Base-by-base conservation (phyloP, 306 rosid genomes). In the Casuarina cunninghamiana region DNA sequence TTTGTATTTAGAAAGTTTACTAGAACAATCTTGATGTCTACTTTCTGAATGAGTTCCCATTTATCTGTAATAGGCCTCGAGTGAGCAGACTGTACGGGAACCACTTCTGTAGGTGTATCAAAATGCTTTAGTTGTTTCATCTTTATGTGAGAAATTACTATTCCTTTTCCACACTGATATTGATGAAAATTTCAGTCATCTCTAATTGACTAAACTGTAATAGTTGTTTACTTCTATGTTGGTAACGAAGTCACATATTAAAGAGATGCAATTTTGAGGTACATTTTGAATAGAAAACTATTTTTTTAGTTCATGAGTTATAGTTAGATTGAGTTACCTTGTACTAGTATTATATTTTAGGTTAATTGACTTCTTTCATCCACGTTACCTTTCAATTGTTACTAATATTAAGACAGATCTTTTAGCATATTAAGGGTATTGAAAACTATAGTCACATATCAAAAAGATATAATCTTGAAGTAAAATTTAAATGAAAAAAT, bases 21-120 rank as follows among this genome's bases (percentile, higher is more conserved):
- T 92, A 77, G 91, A 95, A 77, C 90, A 95, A 71, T 91, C 98
- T 81, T 95, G 88, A 92, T 80, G 54, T 35, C 39, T 63, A 17
- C 60, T n/a, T 65, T 77, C 7, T 67, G 44, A 54, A 74, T 57
- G 38, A 32, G 13, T 57, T 66, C 5, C 46, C 54, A 63, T 82
- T 70, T 69, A 66, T 63, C 75, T 38, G 68, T 75, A 82, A 43
- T 77, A 74, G 65, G 71, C 71, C 17, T 41, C 26, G 11, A 15
- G 42, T 66, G 12, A 66, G 49, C 17, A 41, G 32, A 7, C 19
- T 66, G 71, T 66, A 17, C 50, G 9, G 49, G 69, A 50, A 67
- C 50, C 35, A 17, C 71, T n/a, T 21, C 2, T 42, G 16, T 15
- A 66, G n/a, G 21, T n/a, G 71, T 43, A 41, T 66, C 49, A 1